phyloP scores from a whole-genome alignment of 2,329 filamentous ascomycete genomes.

The Colletotrichum salicis region DNA sequence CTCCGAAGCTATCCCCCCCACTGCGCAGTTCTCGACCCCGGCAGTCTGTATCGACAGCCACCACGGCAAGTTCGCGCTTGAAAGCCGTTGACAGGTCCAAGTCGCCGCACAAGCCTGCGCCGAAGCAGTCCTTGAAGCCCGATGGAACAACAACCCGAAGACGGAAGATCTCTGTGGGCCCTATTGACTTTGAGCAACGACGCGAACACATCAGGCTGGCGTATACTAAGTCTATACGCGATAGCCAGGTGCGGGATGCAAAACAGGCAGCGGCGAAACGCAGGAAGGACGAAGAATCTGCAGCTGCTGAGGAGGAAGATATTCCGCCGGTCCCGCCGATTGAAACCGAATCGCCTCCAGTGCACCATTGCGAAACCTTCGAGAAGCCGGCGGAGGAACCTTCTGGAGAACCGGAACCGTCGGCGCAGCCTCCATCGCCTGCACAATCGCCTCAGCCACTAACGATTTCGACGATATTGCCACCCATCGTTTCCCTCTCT shows the following conservation, averaged over 20 bases:
- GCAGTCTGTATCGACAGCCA: conserved; percentile 80
- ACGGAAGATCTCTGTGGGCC: conserved; percentile 71
- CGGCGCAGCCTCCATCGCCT: conserved; percentile 15
- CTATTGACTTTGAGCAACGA: conserved; percentile 86
- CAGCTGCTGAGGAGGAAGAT: conserved; percentile 47
- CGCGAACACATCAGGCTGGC: conserved; percentile 85
- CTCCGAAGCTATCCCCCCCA: conserved; percentile 79
- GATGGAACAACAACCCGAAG: conserved; percentile 54
- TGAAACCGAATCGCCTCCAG: background rate
- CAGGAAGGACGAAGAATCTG: conserved; percentile 61
- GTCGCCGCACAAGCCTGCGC: conserved; percentile 52
- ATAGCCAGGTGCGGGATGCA: conserved; percentile 71
- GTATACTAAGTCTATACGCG: conserved; percentile 84
- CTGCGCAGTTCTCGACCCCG: conserved; percentile 85
- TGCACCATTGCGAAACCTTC: background rate
- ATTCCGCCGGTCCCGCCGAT: conserved; percentile 27
- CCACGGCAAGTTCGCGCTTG: conserved; percentile 75
- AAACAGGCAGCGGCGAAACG: conserved; percentile 65
- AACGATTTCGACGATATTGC: conserved; percentile 23
- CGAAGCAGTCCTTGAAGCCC: conserved; percentile 44
- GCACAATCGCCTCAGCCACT: conserved; percentile 15
- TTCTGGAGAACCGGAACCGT: background rate
- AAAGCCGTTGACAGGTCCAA: conserved; percentile 69
- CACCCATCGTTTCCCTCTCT: conserved; percentile 13
- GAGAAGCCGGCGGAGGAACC: conserved; percentile 11